Percentiles rank a stretch among this genome's conserved stretches.
Conservation (phyloP, 352 stramenopile species). For the Globisporangium megalacanthum region DNA sequence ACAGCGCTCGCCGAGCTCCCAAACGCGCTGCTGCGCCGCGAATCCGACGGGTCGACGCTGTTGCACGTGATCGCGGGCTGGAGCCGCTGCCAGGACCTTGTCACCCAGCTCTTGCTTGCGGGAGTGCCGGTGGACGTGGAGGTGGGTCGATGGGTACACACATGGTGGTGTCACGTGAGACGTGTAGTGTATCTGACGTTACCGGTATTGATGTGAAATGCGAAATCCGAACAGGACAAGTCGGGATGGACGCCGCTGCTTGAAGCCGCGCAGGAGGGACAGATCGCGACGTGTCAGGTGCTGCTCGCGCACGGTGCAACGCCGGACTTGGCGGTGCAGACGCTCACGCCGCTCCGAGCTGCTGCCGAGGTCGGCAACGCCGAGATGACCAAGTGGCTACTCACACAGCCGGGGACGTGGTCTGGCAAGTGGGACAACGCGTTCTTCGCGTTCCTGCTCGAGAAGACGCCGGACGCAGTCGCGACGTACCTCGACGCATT, state of each 20-base stretch:
- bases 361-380: constrained; percentile 49
- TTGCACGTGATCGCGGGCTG: constrained; percentile 51
- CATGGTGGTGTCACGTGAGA: background rate
- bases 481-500: constrained; percentile 49
- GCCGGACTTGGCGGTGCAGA: constrained; percentile 24
- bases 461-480: constrained; percentile 37
- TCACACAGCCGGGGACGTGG: constrained; percentile 32
- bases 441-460: constrained; percentile 51
- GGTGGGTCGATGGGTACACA: constrained; percentile 13
- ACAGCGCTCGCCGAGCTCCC: constrained; percentile 22
- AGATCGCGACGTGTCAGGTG: constrained; percentile 40
- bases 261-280: constrained; percentile 53
- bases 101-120: constrained; percentile 29
- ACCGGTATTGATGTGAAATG: background rate
- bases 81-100: constrained; percentile 48
- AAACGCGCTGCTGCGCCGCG: constrained; percentile 22
- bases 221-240: constrained; percentile 17
- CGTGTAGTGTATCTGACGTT: background rate
- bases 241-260: constrained; percentile 57
- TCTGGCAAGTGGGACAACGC: constrained; percentile 31
- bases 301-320: constrained; percentile 37
- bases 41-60: constrained; percentile 46
- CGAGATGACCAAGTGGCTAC: constrained; percentile 44
- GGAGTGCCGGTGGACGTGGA: constrained; percentile 31
- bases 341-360: constrained; percentile 44